Conservation (phyloP, 1,139 yeast species). For the Saccharomyces hybrid region DNA sequence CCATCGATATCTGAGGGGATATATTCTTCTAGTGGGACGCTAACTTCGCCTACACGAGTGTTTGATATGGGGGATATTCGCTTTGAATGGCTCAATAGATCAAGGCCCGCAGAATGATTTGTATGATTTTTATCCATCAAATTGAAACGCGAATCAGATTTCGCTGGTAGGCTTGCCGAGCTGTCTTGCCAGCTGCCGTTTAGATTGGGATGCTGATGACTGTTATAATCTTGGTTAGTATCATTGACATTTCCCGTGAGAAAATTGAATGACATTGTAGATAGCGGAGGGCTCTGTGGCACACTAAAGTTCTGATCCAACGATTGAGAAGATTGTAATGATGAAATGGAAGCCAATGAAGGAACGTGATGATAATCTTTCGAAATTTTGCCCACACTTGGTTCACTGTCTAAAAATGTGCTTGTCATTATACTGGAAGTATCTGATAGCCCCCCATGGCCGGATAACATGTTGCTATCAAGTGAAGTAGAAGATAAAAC, state of each 20-base stretch:
- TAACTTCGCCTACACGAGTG: conserved; percentile 39
- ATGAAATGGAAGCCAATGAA: conserved; percentile 26
- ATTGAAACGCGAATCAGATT: conserved; percentile 20
- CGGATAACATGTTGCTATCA: conserved; percentile 12
- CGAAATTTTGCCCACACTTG: conserved; percentile 21
- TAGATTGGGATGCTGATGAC: conserved; percentile 1
- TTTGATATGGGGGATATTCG: conserved; percentile 26
- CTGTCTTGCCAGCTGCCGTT: background rate
- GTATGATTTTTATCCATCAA: conserved; percentile 5
- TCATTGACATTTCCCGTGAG: conserved; percentile 2
- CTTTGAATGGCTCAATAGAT: conserved; percentile 25
- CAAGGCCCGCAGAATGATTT: conserved; percentile 24
- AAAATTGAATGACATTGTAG: conserved; percentile 9
- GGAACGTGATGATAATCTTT: conserved; percentile 27
- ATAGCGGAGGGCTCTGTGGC: conserved; percentile 24
- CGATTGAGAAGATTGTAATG: conserved; percentile 29
- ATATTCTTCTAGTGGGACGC: conserved; percentile 41
- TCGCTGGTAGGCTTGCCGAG: conserved; percentile 10
- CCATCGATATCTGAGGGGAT: conserved; percentile 32
- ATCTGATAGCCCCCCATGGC: conserved; percentile 8
- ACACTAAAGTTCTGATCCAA: conserved; percentile 25
- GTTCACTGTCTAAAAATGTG: conserved; percentile 10
- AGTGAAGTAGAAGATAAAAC: conserved; percentile 13
- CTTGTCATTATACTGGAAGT: conserved; percentile 10
- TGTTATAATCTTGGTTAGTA: background rate